These are phyloP conservation scores for Phialophora verrucosa DNA, from an alignment of 2,329 filamentous ascomycete genomes.

Conservation along the genomic window DNA sequence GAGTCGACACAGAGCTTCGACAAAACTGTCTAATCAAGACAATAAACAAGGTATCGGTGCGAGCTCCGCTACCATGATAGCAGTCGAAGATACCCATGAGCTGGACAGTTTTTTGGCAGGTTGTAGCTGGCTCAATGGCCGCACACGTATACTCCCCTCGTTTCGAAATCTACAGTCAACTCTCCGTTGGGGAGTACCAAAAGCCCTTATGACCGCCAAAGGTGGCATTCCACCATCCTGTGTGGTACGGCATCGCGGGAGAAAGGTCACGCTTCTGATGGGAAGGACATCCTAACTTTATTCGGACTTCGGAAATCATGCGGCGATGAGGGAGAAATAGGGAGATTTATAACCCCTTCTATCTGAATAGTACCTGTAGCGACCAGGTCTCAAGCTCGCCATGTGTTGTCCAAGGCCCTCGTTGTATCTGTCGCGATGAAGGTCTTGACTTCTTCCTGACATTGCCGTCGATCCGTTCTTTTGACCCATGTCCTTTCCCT, in stretches of 20 bases:
- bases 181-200: neutral
- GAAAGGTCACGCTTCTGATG: neutral
- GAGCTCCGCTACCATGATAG: neutral
- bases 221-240: neutral
- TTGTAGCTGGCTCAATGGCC: neutral
- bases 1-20: neutral
- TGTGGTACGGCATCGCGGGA: neutral
- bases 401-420: too few relatives aligned
- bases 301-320: neutral
- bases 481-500: too few relatives aligned
- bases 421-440: too few relatives aligned
- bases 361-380: neutral
- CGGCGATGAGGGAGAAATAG: neutral
- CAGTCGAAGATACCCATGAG: neutral
- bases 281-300: neutral
- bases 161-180: neutral
- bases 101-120: neutral
- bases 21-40: neutral
- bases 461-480: too few relatives aligned
- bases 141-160: neutral
- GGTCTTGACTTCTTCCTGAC: too few relatives aligned
- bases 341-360: neutral
- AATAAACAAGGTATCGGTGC: neutral
- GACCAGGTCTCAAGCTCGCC: neutral
- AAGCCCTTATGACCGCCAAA: too few relatives aligned